Evolutionary conservation across 306 rosid genomes (phyloP), one percentile per base, ranked within the genome.

Genomic region (Castanea crenata): DNA sequence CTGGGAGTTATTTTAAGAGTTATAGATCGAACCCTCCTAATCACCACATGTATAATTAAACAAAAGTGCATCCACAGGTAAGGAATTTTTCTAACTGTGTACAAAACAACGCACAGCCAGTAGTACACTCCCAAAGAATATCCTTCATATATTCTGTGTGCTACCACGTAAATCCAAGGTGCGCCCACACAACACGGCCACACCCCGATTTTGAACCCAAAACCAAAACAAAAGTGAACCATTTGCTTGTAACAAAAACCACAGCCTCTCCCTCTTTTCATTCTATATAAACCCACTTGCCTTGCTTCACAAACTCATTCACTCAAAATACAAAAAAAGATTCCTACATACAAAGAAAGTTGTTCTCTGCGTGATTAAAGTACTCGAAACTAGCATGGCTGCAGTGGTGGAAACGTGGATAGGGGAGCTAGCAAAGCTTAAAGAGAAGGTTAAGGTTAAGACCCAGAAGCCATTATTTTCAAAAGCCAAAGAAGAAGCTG

Each of bases 391-490:
- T 41, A 41, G 85, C 52, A 94, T 94, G 97, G 78, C 97, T 73
- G 92, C 93, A 8, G 64, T 82, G 82, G 85, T 91, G 27, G 90
- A 91, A 27, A 81, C 67, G 20, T 95, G 98, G 92, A 84, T 84
- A 85, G 90, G 75, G 63, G 91, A 92, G 94, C 81, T 95, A 0
- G 79, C 89, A 52, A 92, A 90, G 87, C 80, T 93, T 0, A 75
- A 80, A 78, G 88, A 88, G 55, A 94, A 83, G 76, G 85, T 92
- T 14, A 76, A 75, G 34, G 71, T 90, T n/a, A 76, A 77, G 34
- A 58, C 86, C 6, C 73, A 11, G 55, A 87, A 80, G 70, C 81
- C 74, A 21, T 15, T 77, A 27, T 10, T 72, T 4, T 70, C 85
- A 32, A 84, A 89, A 61, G 49, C 78, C 75, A 84, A 85, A 79